Base-by-base conservation (phyloP, 805 yeast genomes). In the Cyberlindnera maritima region DNA sequence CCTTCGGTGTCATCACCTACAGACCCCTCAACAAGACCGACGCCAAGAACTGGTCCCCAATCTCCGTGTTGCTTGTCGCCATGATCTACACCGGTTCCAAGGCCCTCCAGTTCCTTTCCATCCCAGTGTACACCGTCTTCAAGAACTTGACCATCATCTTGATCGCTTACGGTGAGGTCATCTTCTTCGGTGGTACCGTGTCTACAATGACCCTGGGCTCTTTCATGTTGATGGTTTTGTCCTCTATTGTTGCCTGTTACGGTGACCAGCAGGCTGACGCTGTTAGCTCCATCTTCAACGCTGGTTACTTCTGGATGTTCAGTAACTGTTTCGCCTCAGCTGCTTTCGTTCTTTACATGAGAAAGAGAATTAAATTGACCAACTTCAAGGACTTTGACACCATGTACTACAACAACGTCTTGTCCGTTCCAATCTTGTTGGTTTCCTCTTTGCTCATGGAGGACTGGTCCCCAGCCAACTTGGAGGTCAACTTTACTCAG, bases 51-150 rank as follows among this genome's bases (percentile, higher is more conserved):
- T 94, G 99, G 95, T 81, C 88, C 57, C 98, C 98, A 46, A 90
- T 94, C 61, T 91, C 97, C 2, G 70, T 90, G 55, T 71, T 91
- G 60, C 80, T 94, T 62, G 98, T 91, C 38, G 72, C 81, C 39
- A 94, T 92, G 98, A 91, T 91, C 65, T 94, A 91, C 76, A 94
- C 99, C 47, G 85, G 94, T 39, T 88, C 97, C 47, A 94, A 91
- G 76, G 97, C 98, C 46, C 76, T 94, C 62, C 96, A 89, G 70
- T 89, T 71, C 71, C 80, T 94, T 64, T 75, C 92, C 43, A 91
- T 94, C 49, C 99, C 99, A 44, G 96, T 94, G 49, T 94, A 90
- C 77, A 94, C 99, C 55, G 92, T 94, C 60, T 94, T 94, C 85
- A 94, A 94, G 79, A 94, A 94, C 72, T 80, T 94, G 69, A 92